phyloP scores from a whole-genome alignment of 768 basidiomycete genomes.

The Lepiota venenata region DNA sequence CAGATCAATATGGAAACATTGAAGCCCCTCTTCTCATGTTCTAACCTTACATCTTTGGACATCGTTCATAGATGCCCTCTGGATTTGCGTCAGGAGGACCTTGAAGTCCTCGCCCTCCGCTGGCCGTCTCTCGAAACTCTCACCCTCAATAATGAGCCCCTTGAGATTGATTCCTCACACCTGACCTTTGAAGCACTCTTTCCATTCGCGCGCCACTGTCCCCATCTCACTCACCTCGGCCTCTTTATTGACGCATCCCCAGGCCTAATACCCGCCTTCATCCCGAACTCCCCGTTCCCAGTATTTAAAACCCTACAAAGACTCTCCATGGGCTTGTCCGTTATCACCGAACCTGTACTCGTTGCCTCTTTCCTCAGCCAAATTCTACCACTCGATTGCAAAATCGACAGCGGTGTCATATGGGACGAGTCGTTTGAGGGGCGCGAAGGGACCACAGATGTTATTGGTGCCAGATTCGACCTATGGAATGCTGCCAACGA shows the following conservation, averaged over 20 bases:
- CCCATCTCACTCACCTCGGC: slow-evolving; percentile 27
- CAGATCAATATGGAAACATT: slow-evolving; percentile 21
- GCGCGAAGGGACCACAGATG: background rate
- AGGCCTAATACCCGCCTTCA: background rate
- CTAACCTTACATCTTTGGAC: slow-evolving; percentile 26
- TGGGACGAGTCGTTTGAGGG: slow-evolving; percentile 6
- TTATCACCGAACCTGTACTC: background rate
- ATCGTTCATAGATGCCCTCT: slow-evolving; percentile 28
- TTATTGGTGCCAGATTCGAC: background rate
- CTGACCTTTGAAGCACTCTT: slow-evolving; percentile 30
- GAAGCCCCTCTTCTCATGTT: slow-evolving; percentile 23
- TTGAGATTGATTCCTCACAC: slow-evolving; percentile 17
- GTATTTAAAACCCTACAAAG: slow-evolving; percentile 4
- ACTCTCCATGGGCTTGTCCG: slow-evolving; percentile 11
- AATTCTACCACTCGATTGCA: background rate
- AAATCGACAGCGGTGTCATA: background rate
- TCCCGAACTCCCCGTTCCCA: background rate
- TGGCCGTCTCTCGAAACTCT: slow-evolving; percentile 40
- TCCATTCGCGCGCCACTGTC: slow-evolving; percentile 31
- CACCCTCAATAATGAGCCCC: slow-evolving; percentile 37
- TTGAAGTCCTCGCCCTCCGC: slow-evolving; percentile 36
- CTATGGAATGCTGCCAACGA: background rate
- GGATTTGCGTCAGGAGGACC: slow-evolving; percentile 31
- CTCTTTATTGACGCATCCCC: slow-evolving; percentile 29
- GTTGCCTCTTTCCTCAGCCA: slow-evolving; percentile 8